Base-by-base conservation (phyloP, 106 monocot genomes). In the Dioscorea alata region DNA sequence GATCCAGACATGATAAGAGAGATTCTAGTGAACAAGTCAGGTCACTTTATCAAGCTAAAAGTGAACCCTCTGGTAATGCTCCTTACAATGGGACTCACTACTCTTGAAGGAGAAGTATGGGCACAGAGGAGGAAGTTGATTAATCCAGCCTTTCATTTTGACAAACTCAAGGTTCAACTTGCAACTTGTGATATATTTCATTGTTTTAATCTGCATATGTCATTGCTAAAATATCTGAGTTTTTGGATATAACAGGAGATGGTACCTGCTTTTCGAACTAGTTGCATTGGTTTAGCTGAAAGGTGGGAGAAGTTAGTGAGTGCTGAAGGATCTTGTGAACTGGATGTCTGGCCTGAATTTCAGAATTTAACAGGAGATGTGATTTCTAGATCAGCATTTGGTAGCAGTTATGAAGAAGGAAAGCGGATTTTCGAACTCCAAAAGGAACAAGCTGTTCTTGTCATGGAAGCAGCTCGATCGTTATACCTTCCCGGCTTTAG, bases 71-170 rank as follows among this genome's bases (percentile, higher is more conserved):
- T 72, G 4, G 49, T 72, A 48, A 57, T 56, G 32, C 28, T 78
- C 21, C 59, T 88, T 19, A n/a, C 59, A 13, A 62, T 2, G 22
- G 87, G 80, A 13, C 8, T 83, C 19, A 9, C 59, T 1, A 72
- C 17, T 42, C 78, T 79, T 13, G 81, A 88, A 63, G 87, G 78
- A 13, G 80, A 88, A 56, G 66, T 75, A 64, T 88, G 87, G 87
- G 80, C 72, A 10, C 68, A 57, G 63, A 50, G 82, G 25, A 77
- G 87, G 48, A 80, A 64, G 54, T 8, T 81, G 53, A 80, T 88
- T 61, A 80, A 50, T n/a, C 80, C 79, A 0, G 87, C 80, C 12
- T 88, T 88, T 57, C 83, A 88, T 59, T 24, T 75, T 8, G 83
- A 83, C 49, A 84, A 81, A 49, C 16, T 88, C 4, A 88, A 88